phyloP scores from a whole-genome alignment of 805 yeast species.

The Nakazawaea ambrosiae region DNA sequence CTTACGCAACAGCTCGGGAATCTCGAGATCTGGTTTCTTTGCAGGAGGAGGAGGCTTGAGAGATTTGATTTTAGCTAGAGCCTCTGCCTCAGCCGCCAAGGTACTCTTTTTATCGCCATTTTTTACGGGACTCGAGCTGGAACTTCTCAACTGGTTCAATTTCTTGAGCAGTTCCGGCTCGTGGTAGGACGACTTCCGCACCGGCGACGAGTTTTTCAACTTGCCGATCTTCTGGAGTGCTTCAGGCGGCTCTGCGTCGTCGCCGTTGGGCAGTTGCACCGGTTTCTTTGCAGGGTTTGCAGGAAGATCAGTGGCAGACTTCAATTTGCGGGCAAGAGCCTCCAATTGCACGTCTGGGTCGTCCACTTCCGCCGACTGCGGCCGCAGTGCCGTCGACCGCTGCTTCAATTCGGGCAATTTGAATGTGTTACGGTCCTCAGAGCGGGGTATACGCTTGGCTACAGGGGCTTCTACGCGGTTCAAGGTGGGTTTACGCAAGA shows the following conservation, averaged over 20 bases:
- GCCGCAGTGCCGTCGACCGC: background rate
- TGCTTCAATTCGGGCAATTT: background rate
- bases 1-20: slow-evolving; percentile 5
- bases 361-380: background rate
- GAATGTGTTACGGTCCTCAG: background rate
- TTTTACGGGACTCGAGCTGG: slow-evolving; percentile 8
- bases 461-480: background rate
- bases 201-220: slow-evolving; percentile 11
- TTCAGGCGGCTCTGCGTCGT: background rate
- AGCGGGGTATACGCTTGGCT: background rate
- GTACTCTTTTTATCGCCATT: slow-evolving; percentile 12
- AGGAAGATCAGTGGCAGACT: too few species aligned
- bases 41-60: slow-evolving; percentile 11
- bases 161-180: slow-evolving; percentile 14
- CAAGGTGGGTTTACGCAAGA: background rate
- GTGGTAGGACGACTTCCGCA: background rate
- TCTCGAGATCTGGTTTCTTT: slow-evolving; percentile 6
- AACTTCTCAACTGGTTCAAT: slow-evolving; percentile 14
- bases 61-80: slow-evolving; percentile 13
- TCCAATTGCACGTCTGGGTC: too few species aligned
- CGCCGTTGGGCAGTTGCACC: background rate
- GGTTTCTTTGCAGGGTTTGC: background rate
- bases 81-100: slow-evolving; percentile 13
- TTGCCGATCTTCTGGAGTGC: slow-evolving; percentile 1
- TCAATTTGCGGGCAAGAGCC: too few species aligned